Base-by-base conservation (phyloP, 1,284 basidiomycete species). In the Trichosporon sp. region DNA sequence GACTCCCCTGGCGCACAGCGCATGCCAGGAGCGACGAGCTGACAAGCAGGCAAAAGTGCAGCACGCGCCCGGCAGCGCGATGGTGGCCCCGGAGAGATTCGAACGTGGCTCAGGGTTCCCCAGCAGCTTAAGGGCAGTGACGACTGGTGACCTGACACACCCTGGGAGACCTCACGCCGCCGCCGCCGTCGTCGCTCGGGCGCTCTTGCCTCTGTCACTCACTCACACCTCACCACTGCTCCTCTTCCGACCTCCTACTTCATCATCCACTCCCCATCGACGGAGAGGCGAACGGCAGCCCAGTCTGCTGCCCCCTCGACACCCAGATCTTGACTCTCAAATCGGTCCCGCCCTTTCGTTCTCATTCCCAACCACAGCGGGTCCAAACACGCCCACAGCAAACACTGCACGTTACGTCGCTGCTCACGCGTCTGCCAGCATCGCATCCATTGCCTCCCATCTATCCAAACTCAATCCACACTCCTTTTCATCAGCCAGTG, bases 131-230 rank as follows among this genome's bases (percentile, higher is more conserved):
- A 23, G 56, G 18, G 29, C 56, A 60, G 27, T n/a, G 56, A 60
- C 56, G 27, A n/a, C 29, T 60, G 15, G 27, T 58, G 53, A 58
- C 53, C 53, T 23, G 29, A 32, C 56, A n/a, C 56, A 60, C 56
- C 56, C 56, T 60, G 56, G 56, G 56, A 60, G 56, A 60, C 56
- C 56, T 60, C 56, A 31, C 56, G 53, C 53, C 53, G 53, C 53
- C 27, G 29, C 27, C 21, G 34, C 34, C 12, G 42, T n/a, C 18
- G 27, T 60, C 56, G 56, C 56, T 60, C 56, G 56, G 53, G 32
- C 56, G 29, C 56, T 12, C 56, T 18, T 25, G 34, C 53, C 65
- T 60, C 32, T 32, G 23, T 66, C 51, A 44, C 65, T 35, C 65
- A 18, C 53, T 47, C 56, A 31, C 60, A 38, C 29, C 18, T 35